Evolutionary conservation across 2,329 filamentous ascomycete species (phyloP), one percentile per base, ranked within the genome.

Genomic region (Arthrobotrys iridis): DNA sequence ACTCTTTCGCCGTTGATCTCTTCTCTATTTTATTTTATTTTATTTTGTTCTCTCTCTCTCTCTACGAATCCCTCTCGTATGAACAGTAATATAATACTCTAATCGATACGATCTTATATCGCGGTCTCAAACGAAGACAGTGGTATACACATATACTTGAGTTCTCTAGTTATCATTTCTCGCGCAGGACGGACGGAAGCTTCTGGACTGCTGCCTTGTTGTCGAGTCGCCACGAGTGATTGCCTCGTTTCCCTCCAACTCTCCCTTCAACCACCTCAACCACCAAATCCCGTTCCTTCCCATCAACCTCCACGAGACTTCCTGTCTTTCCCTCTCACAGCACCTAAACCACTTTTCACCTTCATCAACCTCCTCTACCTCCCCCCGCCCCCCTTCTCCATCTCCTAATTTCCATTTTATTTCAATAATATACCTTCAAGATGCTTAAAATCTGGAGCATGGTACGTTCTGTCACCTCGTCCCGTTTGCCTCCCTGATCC

Each of bases 391-490:
- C 24, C 28, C 28, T 26, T n/a, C 33, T 37, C 8, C 20, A 15
- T 20, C 13, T 33, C 45, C 28, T 50, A 8, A 4, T n/a, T 58
- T 58, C n/a, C 26, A 7, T 28, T 50, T 50, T 26, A 40, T 37
- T 33, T 52, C 60, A 26, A 26, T 8, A 37, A 22, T 30, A 24
- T 57, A 52, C 33, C 33, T n/a, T 40, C 62, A 68, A 64, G 18
- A 76, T 98, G 95, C 87, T 97, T 87, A 98, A 98, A 86, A 97
- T 98, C 86, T 98, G 94, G 95, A 96, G 93, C 80, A 97, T 98
- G 94, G 93, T 96, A 86, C 59, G 87, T 80, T 11, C 26, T 24
- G 46, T 46, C 11, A n/a, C 45, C 22, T 1, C 46, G n/a, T 20
- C 43, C 10, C 50, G 50, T 35, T 35, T 35, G 50, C 28, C 35